Conservation (phyloP, 139 green algal species). For the Micractinium sp. region DNA sequence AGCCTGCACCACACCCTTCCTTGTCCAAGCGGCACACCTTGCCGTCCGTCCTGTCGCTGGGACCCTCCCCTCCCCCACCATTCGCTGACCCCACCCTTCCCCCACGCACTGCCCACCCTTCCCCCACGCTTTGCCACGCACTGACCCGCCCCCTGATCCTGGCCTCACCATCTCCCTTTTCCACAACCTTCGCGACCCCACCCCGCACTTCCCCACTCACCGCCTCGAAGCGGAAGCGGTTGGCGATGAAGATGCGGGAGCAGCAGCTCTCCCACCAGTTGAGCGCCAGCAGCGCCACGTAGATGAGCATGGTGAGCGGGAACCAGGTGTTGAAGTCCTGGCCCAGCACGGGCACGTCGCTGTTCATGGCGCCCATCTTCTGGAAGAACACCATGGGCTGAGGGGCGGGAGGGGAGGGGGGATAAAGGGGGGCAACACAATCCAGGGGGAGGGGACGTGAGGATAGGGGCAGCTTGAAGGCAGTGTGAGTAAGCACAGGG, state of each 20-base stretch:
- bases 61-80: too few relatives aligned
- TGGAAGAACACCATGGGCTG: conserved; percentile 69
- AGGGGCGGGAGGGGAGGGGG: too few relatives aligned
- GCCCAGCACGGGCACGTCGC: conserved; percentile 73
- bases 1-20: too few relatives aligned
- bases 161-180: neutral
- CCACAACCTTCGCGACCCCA: neutral
- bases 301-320: conserved; percentile 67
- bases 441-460: neutral
- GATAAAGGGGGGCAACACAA: neutral
- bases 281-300: conserved; percentile 59
- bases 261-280: conserved; percentile 52
- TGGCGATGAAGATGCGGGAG: conserved; percentile 34
- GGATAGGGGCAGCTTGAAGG: neutral
- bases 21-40: too few relatives aligned
- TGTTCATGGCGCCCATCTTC: conserved; percentile 82
- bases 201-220: neutral
- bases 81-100: too few relatives aligned
- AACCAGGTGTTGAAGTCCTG: conserved; percentile 84
- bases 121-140: too few relatives aligned
- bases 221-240: conserved; percentile 35
- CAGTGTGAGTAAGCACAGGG: neutral
- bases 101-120: too few relatives aligned
- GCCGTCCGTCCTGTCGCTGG: too few relatives aligned
- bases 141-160: too few relatives aligned